These are phyloP conservation scores for Talaromyces sp. DNA, from an alignment of 2,329 filamentous ascomycete species.

Conservation along the genomic window DNA sequence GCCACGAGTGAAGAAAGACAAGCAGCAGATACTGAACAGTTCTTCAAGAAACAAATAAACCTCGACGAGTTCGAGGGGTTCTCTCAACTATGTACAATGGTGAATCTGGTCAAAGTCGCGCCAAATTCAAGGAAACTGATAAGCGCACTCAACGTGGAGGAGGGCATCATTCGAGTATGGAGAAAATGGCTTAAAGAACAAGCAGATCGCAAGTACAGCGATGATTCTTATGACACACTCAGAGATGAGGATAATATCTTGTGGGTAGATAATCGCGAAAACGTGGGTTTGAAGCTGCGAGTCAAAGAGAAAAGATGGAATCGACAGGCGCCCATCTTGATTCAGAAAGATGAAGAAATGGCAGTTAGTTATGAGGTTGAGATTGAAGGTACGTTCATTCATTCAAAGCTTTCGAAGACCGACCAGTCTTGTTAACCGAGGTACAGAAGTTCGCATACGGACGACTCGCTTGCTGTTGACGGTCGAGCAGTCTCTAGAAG, in stretches of 20 bases:
- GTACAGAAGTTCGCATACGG: conserved; percentile 62
- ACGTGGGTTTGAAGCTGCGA: conserved; percentile 63
- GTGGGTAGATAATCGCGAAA: conserved; percentile 60
- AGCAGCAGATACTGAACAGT: neutral
- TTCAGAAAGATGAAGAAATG: conserved; percentile 56
- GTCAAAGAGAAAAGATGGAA: conserved; percentile 50
- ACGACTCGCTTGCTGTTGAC: conserved; percentile 58
- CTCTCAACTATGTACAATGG: conserved; percentile 64
- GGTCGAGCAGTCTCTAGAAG: conserved; percentile 58
- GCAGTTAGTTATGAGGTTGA: conserved; percentile 64
- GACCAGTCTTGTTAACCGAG: neutral
- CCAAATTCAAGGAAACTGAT: conserved; percentile 57
- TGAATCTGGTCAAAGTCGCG: conserved; percentile 62
- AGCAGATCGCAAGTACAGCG: conserved; percentile 11
- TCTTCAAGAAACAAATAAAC: conserved; percentile 54
- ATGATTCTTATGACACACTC: neutral
- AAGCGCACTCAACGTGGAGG: conserved; percentile 59
- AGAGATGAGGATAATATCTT: conserved; percentile 46
- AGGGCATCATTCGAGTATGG: conserved; percentile 65
- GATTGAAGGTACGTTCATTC: conserved; percentile 61
- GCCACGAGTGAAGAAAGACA: neutral
- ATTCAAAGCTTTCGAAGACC: neutral
- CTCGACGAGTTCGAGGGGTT: conserved; percentile 68
- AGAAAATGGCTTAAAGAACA: conserved; percentile 61
- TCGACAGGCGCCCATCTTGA: conserved; percentile 48